Evolutionary conservation across 2,329 filamentous ascomycete genomes (phyloP).

Genomic region (Diplocarpon rosae): DNA sequence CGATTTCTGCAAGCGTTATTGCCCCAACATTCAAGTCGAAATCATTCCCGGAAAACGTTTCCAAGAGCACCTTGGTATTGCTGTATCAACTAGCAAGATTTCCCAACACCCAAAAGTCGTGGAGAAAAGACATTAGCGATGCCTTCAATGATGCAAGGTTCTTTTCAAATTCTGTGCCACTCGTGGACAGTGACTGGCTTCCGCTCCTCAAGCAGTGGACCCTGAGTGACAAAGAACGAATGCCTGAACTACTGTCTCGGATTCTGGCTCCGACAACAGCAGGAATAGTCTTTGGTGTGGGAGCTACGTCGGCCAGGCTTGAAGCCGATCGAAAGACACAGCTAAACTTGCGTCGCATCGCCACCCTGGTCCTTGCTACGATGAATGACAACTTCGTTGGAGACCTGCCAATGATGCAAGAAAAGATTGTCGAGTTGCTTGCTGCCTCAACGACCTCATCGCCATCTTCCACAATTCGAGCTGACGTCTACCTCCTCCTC

Average conservation of each 20-base stretch:
- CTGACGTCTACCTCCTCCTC: conserved; percentile 82
- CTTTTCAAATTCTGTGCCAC: conserved; percentile 55
- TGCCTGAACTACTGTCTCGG: conserved; percentile 69
- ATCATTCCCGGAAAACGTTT: conserved; percentile 76
- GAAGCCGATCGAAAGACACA: conserved; percentile 92
- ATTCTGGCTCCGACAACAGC: conserved; percentile 81
- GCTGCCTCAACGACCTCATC: conserved; percentile 78
- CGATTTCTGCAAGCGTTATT: conserved; percentile 75
- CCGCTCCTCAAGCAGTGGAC: conserved; percentile 76
- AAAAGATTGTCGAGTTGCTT: conserved; percentile 79
- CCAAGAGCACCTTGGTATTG: conserved; percentile 57
- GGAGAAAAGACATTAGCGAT: conserved; percentile 87
- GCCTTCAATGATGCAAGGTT: conserved; percentile 86
- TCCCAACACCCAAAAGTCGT: conserved; percentile 71
- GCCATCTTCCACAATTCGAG: conserved; percentile 78
- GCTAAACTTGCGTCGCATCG: conserved; percentile 73
- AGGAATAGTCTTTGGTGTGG: conserved; percentile 97
- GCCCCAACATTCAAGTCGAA: conserved; percentile 75
- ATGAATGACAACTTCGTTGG: conserved; percentile 69
- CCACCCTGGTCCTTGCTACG: conserved; percentile 67
- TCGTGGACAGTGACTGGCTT: conserved; percentile 70
- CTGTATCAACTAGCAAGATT: conserved; percentile 68
- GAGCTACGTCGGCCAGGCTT: conserved; percentile 82
- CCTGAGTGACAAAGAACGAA: conserved; percentile 74
- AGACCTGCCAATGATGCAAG: conserved; percentile 62